Evolutionary conservation across 169 alveolate genomes (phyloP).

Genomic region (Eimeria falciformis): DNA sequence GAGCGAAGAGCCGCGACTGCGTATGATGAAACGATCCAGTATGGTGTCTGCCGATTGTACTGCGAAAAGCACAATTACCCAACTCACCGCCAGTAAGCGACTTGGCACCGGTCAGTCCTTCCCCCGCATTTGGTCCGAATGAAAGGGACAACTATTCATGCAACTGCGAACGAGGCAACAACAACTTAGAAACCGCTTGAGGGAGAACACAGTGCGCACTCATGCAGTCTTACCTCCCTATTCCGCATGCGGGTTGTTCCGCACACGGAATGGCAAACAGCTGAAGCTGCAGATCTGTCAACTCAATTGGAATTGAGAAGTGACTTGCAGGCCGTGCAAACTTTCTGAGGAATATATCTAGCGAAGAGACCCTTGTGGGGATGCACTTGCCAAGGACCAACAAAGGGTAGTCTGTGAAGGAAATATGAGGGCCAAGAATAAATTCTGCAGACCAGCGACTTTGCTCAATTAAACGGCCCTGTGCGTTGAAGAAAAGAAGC

Average conservation of each 20-base stretch:
- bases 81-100: too few species aligned
- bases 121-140: too few species aligned
- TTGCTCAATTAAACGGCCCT: slow-evolving; percentile 63
- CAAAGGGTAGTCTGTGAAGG: slow-evolving; percentile 79
- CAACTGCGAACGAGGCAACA: too few species aligned
- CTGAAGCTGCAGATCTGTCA: slow-evolving; percentile 78
- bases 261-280: slow-evolving; percentile 77
- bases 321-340: slow-evolving; percentile 78
- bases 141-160: too few species aligned
- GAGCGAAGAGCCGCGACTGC: neutral
- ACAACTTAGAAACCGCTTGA: too few species aligned
- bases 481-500: slow-evolving; percentile 40
- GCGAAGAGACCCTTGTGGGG: slow-evolving; percentile 80
- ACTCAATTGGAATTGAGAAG: slow-evolving; percentile 80
- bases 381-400: slow-evolving; percentile 76
- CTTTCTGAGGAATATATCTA: slow-evolving; percentile 79
- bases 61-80: neutral
- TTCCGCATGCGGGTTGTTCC: neutral
- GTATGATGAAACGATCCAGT: neutral
- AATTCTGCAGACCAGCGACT: slow-evolving; percentile 81
- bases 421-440: slow-evolving; percentile 78
- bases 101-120: too few species aligned
- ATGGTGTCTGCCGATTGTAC: neutral
- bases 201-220: neutral
- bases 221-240: neutral